Conservation (phyloP, 2,329 filamentous ascomycete species). For the Zymoseptoria ardabiliae region DNA sequence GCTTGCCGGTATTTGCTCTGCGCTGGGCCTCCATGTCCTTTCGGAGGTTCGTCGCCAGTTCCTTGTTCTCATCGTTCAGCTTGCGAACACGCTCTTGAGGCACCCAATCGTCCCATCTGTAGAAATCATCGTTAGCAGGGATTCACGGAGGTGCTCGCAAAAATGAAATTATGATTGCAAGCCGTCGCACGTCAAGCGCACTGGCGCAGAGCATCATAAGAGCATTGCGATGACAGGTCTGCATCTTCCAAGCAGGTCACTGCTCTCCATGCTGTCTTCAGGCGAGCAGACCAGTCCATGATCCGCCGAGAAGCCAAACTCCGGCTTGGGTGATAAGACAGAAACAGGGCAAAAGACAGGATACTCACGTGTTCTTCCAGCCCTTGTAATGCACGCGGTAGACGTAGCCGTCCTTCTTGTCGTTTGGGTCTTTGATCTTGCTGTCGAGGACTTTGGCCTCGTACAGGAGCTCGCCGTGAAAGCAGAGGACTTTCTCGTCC, state of each 20-base stretch:
- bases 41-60: slow-evolving; percentile 68
- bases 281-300: background rate
- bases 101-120: slow-evolving; percentile 96
- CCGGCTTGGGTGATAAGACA: background rate
- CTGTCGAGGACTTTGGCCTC: slow-evolving; percentile 92
- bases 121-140: slow-evolving; percentile 6
- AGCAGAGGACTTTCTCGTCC: slow-evolving; percentile 89
- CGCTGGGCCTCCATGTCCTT: slow-evolving; percentile 59
- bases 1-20: slow-evolving; percentile 37
- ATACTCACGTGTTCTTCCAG: slow-evolving; percentile 88
- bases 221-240: background rate
- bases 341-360: background rate
- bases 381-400: slow-evolving; percentile 98
- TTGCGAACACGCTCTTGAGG: slow-evolving; percentile 88
- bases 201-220: background rate
- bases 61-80: slow-evolving; percentile 89
- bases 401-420: slow-evolving; percentile 67
- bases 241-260: background rate
- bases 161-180: background rate
- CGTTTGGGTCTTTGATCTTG: slow-evolving; percentile 52
- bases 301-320: background rate
- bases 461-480: slow-evolving; percentile 93
- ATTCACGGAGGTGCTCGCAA: background rate
- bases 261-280: background rate
- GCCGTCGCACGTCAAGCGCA: background rate